phyloP scores from a whole-genome alignment of 495 filamentous ascomycete species.

The Cladorrhinum samala region DNA sequence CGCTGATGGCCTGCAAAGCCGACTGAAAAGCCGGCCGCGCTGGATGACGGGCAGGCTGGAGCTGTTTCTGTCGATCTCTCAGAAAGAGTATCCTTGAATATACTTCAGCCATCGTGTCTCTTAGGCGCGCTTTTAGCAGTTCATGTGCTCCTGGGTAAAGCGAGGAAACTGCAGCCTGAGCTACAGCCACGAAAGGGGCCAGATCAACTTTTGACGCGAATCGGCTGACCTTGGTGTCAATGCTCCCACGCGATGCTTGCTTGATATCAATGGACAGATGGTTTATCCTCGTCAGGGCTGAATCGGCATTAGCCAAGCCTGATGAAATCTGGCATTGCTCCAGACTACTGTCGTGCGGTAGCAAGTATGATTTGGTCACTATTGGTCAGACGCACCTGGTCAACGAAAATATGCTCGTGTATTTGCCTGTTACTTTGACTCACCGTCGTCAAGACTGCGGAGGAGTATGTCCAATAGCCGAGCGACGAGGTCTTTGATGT shows the following conservation, averaged over 20 bases:
- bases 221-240: not conserved
- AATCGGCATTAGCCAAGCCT: not conserved
- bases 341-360: not conserved
- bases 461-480: not conserved
- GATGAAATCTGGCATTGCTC: not conserved
- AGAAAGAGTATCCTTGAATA: not conserved
- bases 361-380: not conserved
- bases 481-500: conserved; percentile 1
- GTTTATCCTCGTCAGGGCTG: not conserved
- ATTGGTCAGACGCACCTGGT: not conserved
- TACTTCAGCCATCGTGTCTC: not conserved
- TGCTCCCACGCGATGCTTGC: not conserved
- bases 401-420: not conserved
- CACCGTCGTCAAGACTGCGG: not conserved
- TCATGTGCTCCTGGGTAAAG: not conserved
- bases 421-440: not conserved
- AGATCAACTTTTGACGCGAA: not conserved
- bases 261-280: not conserved
- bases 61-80: not conserved
- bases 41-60: not conserved
- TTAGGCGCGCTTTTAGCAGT: not conserved
- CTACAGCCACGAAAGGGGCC: not conserved
- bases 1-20: not conserved
- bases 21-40: not conserved
- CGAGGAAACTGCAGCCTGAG: not conserved